Percentiles rank a stretch among this genome's conserved stretches.
phyloP scores from a whole-genome alignment of 2,329 filamentous ascomycete species.

The Penicillium expansum region DNA sequence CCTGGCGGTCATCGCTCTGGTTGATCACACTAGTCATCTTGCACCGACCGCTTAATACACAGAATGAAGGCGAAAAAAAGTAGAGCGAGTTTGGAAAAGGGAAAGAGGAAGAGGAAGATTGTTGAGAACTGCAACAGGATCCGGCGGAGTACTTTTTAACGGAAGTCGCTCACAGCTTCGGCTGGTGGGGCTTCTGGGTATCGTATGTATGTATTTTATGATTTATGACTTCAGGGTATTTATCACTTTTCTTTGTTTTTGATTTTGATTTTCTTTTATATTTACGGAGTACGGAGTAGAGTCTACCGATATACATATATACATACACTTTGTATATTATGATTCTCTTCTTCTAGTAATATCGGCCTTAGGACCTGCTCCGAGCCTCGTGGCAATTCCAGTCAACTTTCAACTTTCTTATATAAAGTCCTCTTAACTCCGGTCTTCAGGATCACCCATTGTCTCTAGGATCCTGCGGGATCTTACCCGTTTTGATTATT shows the following conservation, averaged over 20 bases:
- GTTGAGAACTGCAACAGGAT: conserved; percentile 26
- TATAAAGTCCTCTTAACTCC: not conserved
- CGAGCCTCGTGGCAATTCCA: not conserved
- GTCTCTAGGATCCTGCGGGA: not conserved
- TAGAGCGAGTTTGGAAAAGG: conserved; percentile 3
- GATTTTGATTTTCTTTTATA: not conserved
- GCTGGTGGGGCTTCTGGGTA: conserved; percentile 21
- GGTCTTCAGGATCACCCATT: not conserved
- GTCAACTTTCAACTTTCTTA: not conserved
- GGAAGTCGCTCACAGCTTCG: conserved; percentile 21
- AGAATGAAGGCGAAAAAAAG: conserved; percentile 13
- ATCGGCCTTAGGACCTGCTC: not conserved
- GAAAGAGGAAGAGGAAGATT: conserved; percentile 19
- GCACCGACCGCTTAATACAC: conserved; percentile 12
- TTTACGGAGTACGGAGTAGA: not conserved
- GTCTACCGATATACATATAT: not conserved
- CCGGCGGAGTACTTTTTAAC: conserved; percentile 38
- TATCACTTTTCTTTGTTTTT: not conserved
- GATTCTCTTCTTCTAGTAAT: not conserved
- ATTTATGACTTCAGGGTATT: conserved; percentile 20
- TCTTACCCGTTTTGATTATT: not conserved
- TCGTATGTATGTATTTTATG: conserved; percentile 19
- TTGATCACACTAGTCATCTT: conserved; percentile 54
- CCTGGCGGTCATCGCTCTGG: conserved; percentile 49
- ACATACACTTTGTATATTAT: too few species aligned